Evolutionary conservation across 1,284 basidiomycete genomes (phyloP), one percentile per base, ranked within the genome.

Genomic region (Neonothopanus nambi): DNA sequence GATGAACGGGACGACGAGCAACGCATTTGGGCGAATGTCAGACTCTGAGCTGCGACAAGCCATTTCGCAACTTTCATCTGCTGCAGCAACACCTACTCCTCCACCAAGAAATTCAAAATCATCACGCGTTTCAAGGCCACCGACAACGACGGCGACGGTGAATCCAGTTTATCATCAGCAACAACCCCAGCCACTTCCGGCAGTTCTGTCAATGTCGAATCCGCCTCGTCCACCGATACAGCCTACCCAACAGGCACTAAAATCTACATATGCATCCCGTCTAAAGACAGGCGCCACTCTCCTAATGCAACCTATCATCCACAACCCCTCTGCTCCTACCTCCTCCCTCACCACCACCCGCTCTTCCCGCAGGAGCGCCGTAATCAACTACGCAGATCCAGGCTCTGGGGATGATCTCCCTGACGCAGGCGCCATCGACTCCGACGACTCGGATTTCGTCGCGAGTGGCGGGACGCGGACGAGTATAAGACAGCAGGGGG

Each of bases 281-380:
- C 75, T 98, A 52, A 85, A 91, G n/a, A 95, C 95, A 0, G 96
- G 96, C 23, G 82, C 89, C 5, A 91, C 93, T 1, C 84, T 92
- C 2, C 82, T 99, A 57, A 82, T 98, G 70, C 96, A 99, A 66
- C 95, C 95, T n/a, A 84, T 94, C 60, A 58, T 88, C 35, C 30
- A 47, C 18, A 1, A 36, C 33, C 18, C 15, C 30, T 12, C 26
- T 39, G 21, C 21, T 15, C 20, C 6, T 21, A 7, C 39, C 37
- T 7, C 42, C 33, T 17, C 21, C 50, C 21, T 44, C 77, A 1
- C 69, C 76, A 12, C 63, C 75, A 3, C 72, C 79, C 2, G 63
- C 75, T 80, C 84, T 20, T 64, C 76, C 12, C 74, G 77, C 28
- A 76, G 88, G 3, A 82, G 83, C 0, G 85, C 81, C 9, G 78